These are phyloP conservation scores for Penicillium freii DNA, from an alignment of 2,329 filamentous ascomycete species.

Conservation along the genomic window DNA sequence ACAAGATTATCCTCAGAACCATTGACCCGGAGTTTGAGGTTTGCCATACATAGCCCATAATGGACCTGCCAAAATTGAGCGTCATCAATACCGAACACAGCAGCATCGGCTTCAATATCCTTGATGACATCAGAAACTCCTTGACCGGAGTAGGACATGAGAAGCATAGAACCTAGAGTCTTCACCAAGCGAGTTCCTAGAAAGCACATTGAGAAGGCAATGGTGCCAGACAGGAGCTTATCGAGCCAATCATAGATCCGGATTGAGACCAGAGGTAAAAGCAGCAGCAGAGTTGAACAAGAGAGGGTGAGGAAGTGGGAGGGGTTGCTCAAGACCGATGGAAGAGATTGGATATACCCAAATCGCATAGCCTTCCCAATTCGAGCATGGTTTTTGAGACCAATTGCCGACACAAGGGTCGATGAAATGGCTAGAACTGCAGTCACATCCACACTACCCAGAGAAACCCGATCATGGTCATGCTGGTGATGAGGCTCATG, in stretches of 20 bases:
- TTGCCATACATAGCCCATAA: slow-evolving; percentile 94
- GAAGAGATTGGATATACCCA: slow-evolving; percentile 75
- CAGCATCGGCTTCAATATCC: slow-evolving; percentile 78
- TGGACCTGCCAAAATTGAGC: slow-evolving; percentile 98
- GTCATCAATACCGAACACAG: slow-evolving; percentile 76
- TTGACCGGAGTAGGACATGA: slow-evolving; percentile 76
- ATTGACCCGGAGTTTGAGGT: slow-evolving; percentile 73
- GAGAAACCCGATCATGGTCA: slow-evolving; percentile 63
- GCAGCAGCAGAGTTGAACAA: slow-evolving; percentile 74
- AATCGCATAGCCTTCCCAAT: slow-evolving; percentile 91
- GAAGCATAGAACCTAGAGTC: slow-evolving; percentile 85
- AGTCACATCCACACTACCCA: slow-evolving; percentile 77
- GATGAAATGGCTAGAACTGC: slow-evolving; percentile 77
- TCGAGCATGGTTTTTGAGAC: slow-evolving; percentile 83
- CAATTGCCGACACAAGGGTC: slow-evolving; percentile 81
- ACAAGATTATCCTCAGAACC: slow-evolving; percentile 70
- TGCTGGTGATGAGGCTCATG: slow-evolving; percentile 73
- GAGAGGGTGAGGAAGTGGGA: slow-evolving; percentile 92
- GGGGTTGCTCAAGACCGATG: slow-evolving; percentile 86
- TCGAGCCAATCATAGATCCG: slow-evolving; percentile 83
- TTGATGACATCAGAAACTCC: slow-evolving; percentile 72
- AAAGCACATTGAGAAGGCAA: slow-evolving; percentile 83
- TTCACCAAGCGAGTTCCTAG: slow-evolving; percentile 80
- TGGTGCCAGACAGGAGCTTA: slow-evolving; percentile 72
- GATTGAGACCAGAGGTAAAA: slow-evolving; percentile 78